Conservation (phyloP, 1,284 basidiomycete species). For the Trametes versicolor region DNA sequence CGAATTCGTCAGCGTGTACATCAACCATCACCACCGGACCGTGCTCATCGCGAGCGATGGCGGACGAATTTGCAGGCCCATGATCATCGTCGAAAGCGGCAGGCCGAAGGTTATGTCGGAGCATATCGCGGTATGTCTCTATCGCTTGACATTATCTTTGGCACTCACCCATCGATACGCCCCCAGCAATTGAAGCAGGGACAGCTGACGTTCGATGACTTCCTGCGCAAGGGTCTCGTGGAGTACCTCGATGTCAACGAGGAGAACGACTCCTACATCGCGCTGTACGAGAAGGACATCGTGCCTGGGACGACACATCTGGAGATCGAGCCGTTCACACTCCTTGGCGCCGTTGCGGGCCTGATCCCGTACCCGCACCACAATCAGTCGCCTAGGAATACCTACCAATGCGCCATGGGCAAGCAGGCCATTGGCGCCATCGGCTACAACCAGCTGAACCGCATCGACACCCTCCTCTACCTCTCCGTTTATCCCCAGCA, state of each 20-base stretch:
- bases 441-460: constrained; percentile 96
- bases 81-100: constrained; percentile 95
- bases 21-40: constrained; percentile 94
- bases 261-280: constrained; percentile 98
- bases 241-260: constrained; percentile 99
- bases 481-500: constrained; percentile 99
- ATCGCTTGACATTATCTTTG: background rate
- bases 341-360: constrained; percentile 97
- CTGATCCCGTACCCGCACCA: constrained; percentile 99
- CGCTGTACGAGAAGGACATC: constrained; percentile 93
- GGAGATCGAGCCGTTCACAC: constrained; percentile 98
- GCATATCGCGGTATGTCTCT: constrained; percentile 76
- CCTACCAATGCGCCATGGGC: constrained; percentile 99
- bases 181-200: constrained; percentile 83
- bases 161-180: constrained; percentile 21
- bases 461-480: constrained; percentile 99
- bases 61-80: constrained; percentile 97
- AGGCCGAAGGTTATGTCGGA: constrained; percentile 81
- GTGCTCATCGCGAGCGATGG: constrained; percentile 99
- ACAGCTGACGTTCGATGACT: constrained; percentile 91
- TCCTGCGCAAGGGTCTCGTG: constrained; percentile 94
- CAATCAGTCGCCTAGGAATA: constrained; percentile 99
- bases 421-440: constrained; percentile 99
- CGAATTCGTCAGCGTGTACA: constrained; percentile 97
- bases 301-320: constrained; percentile 89